Evolutionary conservation across 352 stramenopile species (phyloP), one percentile per base, ranked within the genome.

Genomic region (Globisporangium ultimum): DNA sequence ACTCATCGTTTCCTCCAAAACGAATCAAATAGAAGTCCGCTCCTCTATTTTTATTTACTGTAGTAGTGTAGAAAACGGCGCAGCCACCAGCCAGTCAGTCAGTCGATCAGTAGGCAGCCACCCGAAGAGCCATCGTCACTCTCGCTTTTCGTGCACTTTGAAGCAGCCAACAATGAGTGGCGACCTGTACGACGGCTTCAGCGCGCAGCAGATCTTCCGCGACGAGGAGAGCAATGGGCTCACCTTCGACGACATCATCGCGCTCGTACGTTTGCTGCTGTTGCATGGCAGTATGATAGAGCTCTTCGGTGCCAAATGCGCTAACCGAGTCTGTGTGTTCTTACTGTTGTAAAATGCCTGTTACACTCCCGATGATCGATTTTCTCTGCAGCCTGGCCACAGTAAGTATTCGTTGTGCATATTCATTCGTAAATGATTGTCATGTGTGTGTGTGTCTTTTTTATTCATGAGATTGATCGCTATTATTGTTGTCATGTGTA

Each of bases 241-340:
- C 65, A 95, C 86, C 40, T 93, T 91, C 55, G 86, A 95, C 60
- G 86, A 95, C 67, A 83, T 95, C 59, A 95, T 95, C 57, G 74
- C 87, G 40, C 71, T 95, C 53, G 82, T 90, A 67, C 56, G 52
- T 63, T 2, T 45, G 8, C 24, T 53, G 45, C 20, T 40, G 42
- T 5, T 28, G 24, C 24, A 5, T 5, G 24, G 13, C 8, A 45
- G 40, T 5, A n/a, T 4, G 3, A 10, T 43, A 11, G 24, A 32
- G 24, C 24, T 32, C 24, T 32, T 32, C 24, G 24, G 2, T 32
- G 24, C 24, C 24, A 32, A 10, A 6, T 36, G 28, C 28, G 28
- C 28, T 36, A 10, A 36, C 28, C 28, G 28, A 36, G 28, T 36
- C 8, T 36, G 28, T 36, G 28, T 36, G 28, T 36, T 17, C 15